Percentiles rank a stretch among this genome's conserved stretches.
phyloP scores from a whole-genome alignment of 1,284 basidiomycete genomes.

The Irpex sp. region DNA sequence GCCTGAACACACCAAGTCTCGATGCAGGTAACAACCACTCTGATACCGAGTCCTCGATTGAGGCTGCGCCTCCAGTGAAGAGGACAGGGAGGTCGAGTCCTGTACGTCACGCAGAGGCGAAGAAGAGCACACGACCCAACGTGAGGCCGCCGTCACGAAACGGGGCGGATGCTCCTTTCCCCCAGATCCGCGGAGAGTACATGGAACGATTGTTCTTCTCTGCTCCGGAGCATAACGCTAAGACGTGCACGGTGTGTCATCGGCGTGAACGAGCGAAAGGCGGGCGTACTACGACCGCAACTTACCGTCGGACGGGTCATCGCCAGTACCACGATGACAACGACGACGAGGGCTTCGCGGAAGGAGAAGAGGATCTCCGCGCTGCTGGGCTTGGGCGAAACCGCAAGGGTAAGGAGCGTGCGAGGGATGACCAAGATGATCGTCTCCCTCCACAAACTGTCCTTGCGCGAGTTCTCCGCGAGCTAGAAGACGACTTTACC shows the following conservation, averaged over 20 bases:
- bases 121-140: neutral
- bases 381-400: slow-evolving; percentile 12
- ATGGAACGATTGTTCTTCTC: slow-evolving; percentile 82
- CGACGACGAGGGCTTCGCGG: slow-evolving; percentile 43
- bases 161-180: slow-evolving; percentile 56
- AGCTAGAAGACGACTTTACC: slow-evolving; percentile 87
- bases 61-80: neutral
- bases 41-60: neutral
- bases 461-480: slow-evolving; percentile 71
- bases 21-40: slow-evolving; percentile 13
- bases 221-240: slow-evolving; percentile 64
- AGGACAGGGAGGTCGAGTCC: neutral
- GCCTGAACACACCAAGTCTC: neutral
- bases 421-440: slow-evolving; percentile 21
- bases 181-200: slow-evolving; percentile 71
- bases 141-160: slow-evolving; percentile 1
- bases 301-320: neutral
- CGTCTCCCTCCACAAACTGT: slow-evolving; percentile 79
- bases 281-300: neutral
- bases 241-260: slow-evolving; percentile 65
- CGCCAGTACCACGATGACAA: slow-evolving; percentile 9
- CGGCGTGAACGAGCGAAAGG: slow-evolving; percentile 29
- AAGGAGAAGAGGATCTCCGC: slow-evolving; percentile 36
- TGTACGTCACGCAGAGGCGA: neutral
- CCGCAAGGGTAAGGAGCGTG: slow-evolving; percentile 24